Base-by-base conservation (phyloP, 805 yeast species). In the Wickerhamiella bombiphila region DNA sequence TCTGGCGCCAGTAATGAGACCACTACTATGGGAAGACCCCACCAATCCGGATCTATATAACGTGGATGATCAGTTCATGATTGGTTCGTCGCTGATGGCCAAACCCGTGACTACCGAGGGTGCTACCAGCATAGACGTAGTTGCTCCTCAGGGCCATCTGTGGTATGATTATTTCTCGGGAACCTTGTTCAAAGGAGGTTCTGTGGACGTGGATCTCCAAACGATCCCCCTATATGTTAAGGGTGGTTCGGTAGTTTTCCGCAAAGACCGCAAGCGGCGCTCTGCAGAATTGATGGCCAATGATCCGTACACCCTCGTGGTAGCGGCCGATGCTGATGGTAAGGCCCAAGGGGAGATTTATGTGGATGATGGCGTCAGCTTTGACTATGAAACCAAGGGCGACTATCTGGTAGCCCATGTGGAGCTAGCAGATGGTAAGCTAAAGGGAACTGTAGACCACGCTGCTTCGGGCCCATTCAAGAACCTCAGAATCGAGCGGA, bases 331-430 rank as follows among this genome's bases (percentile, higher is more conserved):
- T 36, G 46, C 51, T 2, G 48, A 58, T 2, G 76, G 74, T 1
- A 22, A 18, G 7, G 83, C 86, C 0, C 55, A 56, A 0, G 80
- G 80, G 2, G 55, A 59, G 14, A 54, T 86, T 22, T 86, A 85
- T 54, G 57, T 79, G 26, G 97, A 86, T 55, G 97, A 86, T 56
- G 94, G 93, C 13, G 80, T 76, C 47, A 65, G 86, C 0, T 80
- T 68, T 47, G 69, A 63, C 32, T 73, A 73, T 52, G 43, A 55
- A 22, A 38, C 17, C 20, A 46, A 59, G 2, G 79, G 77, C 5
- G 74, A 71, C 20, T 76, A 44, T 49, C 38, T 72, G 2, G 54
- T 60, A 32, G 51, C 72, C 2, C 49, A 60, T 2, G 64, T 80
- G 24, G 32, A 22, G 13, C 37, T 29, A n/a, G 45, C 45, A 2